Conservation (phyloP, 208 protist genomes). For the Crithidia expoeki region DNA sequence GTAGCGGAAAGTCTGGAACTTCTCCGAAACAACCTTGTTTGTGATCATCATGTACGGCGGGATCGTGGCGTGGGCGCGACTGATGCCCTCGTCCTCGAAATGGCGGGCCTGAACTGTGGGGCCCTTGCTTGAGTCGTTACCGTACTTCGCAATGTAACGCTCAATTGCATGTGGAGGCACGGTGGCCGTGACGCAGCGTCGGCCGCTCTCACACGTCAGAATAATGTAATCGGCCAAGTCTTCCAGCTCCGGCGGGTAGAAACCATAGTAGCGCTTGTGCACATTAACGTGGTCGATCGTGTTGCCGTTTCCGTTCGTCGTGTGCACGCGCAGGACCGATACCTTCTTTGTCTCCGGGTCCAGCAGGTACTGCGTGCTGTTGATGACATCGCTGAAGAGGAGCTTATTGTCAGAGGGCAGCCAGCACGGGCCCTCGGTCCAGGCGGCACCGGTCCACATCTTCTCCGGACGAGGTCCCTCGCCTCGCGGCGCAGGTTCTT, state of each 20-base stretch:
- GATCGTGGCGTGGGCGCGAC: slow-evolving; percentile 12
- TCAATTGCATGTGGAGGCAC: slow-evolving; percentile 32
- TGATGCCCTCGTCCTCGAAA: slow-evolving; percentile 12
- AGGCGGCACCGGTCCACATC: slow-evolving; percentile 33
- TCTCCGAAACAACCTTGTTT: slow-evolving; percentile 33
- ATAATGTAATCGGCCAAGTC: slow-evolving; percentile 30
- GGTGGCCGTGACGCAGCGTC: slow-evolving; percentile 28
- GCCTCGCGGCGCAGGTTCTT: slow-evolving; percentile 19
- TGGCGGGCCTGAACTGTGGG: slow-evolving; percentile 1
- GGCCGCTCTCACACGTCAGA: slow-evolving; percentile 30
- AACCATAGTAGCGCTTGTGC: slow-evolving; percentile 35
- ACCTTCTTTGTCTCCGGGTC: slow-evolving; percentile 28
- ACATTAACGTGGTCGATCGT: slow-evolving; percentile 28
- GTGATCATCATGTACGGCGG: slow-evolving; percentile 36
- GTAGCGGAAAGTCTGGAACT: slow-evolving; percentile 29
- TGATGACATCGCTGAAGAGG: slow-evolving; percentile 38
- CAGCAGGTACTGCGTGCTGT: slow-evolving; percentile 32
- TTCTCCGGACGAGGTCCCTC: slow-evolving; percentile 30
- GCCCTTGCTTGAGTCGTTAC: slow-evolving; percentile 18
- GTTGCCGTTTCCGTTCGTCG: slow-evolving; percentile 33
- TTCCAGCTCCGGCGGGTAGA: slow-evolving; percentile 33
- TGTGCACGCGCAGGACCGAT: slow-evolving; percentile 23
- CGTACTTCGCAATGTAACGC: slow-evolving; percentile 29
- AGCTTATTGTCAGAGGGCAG: slow-evolving; percentile 32
- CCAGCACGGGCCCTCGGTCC: slow-evolving; percentile 38